These are phyloP conservation scores for Phytophthora fragariaefolia DNA, from an alignment of 352 stramenopile species.

Conservation along the genomic window DNA sequence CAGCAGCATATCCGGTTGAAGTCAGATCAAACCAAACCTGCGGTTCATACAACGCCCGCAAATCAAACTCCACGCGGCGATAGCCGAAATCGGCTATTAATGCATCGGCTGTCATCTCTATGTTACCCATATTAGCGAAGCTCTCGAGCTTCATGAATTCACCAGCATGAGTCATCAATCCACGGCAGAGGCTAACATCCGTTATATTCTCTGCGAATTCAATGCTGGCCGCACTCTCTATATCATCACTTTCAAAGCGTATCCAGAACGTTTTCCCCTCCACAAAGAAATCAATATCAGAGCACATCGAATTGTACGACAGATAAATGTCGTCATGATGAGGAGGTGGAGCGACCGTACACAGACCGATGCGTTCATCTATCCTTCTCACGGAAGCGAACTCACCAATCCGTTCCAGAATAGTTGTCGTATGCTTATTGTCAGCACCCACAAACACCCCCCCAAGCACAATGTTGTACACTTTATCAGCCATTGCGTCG, in stretches of 20 bases:
- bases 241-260: conserved; percentile 53
- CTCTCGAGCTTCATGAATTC: conserved; percentile 41
- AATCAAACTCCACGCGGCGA: conserved; percentile 46
- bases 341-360: conserved; percentile 42
- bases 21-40: conserved; percentile 57
- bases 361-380: conserved; percentile 53
- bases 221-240: conserved; percentile 38
- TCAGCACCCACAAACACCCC: conserved; percentile 32
- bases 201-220: conserved; percentile 25
- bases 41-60: conserved; percentile 50
- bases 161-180: conserved; percentile 42
- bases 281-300: conserved; percentile 42
- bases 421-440: conserved; percentile 20
- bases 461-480: conserved; percentile 55
- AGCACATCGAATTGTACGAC: conserved; percentile 52
- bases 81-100: conserved; percentile 29
- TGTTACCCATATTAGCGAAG: conserved; percentile 17
- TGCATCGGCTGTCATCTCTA: conserved; percentile 28
- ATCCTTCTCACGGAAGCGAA: conserved; percentile 42
- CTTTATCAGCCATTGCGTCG: conserved; percentile 39
- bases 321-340: conserved; percentile 39
- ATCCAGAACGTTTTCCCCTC: conserved; percentile 49
- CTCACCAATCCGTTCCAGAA: conserved; percentile 41
- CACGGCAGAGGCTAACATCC: conserved; percentile 34
- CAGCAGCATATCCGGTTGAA: conserved; percentile 19